Base-by-base conservation (phyloP, 75 land plant species). In the Cupressus sempervirens region DNA sequence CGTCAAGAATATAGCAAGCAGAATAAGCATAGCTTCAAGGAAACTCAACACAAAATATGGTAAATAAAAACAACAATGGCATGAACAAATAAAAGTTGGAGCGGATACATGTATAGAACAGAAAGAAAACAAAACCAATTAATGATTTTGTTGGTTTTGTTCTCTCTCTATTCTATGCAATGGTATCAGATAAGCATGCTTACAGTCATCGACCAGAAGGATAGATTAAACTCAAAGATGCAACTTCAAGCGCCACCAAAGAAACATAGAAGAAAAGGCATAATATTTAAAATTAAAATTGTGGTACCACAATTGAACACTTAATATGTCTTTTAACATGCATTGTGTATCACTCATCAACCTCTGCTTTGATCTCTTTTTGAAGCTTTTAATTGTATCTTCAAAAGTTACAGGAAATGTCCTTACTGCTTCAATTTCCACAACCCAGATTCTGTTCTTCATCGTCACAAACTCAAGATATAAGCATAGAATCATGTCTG, bases 371-470 rank as follows among this genome's bases (percentile, higher is more conserved):
- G 76, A 95, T 95, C 89, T 95, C 94, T 86, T 84, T 92, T 35
- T 89, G 92, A 45, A 95, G 85, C 80, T 95, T 95, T 13, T 90
- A 88, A 85, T 95, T 95, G 91, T 95, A 95, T 62, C 95, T 56
- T 93, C 96, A 84, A 95, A 95, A 30, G 88, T 88, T 76, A 94
- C 97, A 30, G 91, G 90, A 88, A 87, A 93, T 67, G 65, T 75
- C 14, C 81, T 87, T 70, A 97, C 96, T 56, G 95, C 88, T 54
- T 98, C 99, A 86, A 94, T 86, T 54, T 97, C 98, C 80, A 97
- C 98, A 13, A 97, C 91, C 99, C 99, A 97, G 3, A 94, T 92
- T 97, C 80, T 40, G 93, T 86, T 97, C 98, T 84, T 97, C 98
- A 76, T 95, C 93, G 26, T 96, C 98, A 87, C 99, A 97, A 2